Conservation (phyloP, 2,329 filamentous ascomycete genomes). For the Gliomastix tumulicola region DNA sequence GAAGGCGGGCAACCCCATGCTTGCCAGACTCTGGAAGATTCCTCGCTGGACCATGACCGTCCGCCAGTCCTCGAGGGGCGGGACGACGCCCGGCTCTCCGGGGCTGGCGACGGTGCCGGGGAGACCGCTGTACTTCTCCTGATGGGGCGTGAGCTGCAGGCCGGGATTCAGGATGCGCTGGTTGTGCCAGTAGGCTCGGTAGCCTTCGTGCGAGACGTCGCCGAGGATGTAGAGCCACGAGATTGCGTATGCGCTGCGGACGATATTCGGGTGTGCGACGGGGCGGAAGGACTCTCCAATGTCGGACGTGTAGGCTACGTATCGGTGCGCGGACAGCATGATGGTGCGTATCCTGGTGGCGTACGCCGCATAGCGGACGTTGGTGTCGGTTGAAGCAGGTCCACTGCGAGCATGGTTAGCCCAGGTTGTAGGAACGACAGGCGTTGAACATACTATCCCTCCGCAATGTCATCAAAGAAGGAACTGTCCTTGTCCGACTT, state of each 20-base stretch:
- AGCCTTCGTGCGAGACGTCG: constrained; percentile 88
- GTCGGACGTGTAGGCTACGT: constrained; percentile 94
- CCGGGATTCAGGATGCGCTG: constrained; percentile 67
- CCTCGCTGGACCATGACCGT: constrained; percentile 87
- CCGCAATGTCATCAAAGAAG: constrained; percentile 70
- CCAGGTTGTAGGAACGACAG: not conserved
- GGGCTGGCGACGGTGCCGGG: constrained; percentile 15
- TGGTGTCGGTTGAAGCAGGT: constrained; percentile 75
- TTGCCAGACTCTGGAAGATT: constrained; percentile 84
- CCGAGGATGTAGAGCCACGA: constrained; percentile 91
- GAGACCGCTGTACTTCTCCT: constrained; percentile 41
- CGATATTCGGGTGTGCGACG: constrained; percentile 76
- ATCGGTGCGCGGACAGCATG: constrained; percentile 83
- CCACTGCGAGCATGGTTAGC: constrained; percentile 12
- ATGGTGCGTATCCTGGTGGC: constrained; percentile 79
- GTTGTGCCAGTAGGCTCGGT: constrained; percentile 89
- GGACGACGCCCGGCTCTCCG: constrained; percentile 33
- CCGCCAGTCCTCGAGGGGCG: constrained; percentile 82
- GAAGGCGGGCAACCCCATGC: constrained; percentile 90
- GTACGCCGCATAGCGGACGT: constrained; percentile 88
- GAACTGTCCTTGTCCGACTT: constrained; percentile 58
- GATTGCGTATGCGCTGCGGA: constrained; percentile 78
- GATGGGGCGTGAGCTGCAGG: constrained; percentile 42
- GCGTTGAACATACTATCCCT: constrained; percentile 61
- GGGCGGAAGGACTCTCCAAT: constrained; percentile 96